Base-by-base conservation (phyloP, 1,284 basidiomycete genomes). In the Rhodotorula sp. region DNA sequence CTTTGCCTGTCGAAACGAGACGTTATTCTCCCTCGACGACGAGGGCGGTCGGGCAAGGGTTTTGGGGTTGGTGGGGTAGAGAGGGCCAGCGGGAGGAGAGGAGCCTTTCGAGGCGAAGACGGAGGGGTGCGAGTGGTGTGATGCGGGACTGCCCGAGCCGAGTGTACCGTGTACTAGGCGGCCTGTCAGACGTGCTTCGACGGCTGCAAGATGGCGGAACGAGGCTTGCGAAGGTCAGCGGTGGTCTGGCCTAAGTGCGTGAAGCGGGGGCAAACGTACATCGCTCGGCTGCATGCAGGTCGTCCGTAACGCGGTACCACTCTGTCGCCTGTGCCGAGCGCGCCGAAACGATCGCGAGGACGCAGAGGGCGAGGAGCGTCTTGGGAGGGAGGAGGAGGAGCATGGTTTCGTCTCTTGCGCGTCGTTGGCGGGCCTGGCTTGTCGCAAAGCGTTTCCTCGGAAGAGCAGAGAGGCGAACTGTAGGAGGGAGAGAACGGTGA, bases 281-380 rank as follows among this genome's bases (percentile, higher is more conserved):
- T 44, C 40, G 40, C 11, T 44, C 40, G 40, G 40, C 40, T 18
- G 40, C 9, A 13, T 44, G 40, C 40, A 44, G 40, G 40, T 44
- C 40, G 11, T 44, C 40, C 40, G 40, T 44, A 44, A 44, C 40
- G 40, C 40, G 40, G 16, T 15, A 44, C 40, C 40, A 48, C n/a
- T 48, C n/a, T 24, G 47, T 22, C 22, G 37, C 37, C 28, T n/a
- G 13, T 9, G 40, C 40, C 22, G 56, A 22, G 28, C 34, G 44
- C 24, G 44, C 52, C 8, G 63, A 52, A 16, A 64, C 56, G 24
- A 64, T 28, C 28, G 63, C 63, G 50, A 64, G 40, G 50, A 57
- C 34, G 56, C 48, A 52, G 40, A 64, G 22, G 11, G 56, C 63
- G 56, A 64, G 44, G 18, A 62, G 40, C 11, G 44, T 46, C 44